These are phyloP conservation scores for Solanum microdontum DNA, from an alignment of 257 asterid genomes.

Conservation along the genomic window DNA sequence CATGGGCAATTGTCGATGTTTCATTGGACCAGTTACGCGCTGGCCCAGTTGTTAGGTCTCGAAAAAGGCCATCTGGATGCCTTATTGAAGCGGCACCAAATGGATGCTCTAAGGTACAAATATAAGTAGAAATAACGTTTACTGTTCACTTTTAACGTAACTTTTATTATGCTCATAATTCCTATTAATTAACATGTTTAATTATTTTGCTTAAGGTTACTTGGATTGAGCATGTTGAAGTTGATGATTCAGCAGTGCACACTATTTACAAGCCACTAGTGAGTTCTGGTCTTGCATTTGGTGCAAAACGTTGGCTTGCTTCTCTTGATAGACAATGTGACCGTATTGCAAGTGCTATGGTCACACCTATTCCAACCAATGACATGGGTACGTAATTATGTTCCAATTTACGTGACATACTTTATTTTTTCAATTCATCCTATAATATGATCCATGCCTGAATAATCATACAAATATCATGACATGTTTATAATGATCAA, in stretches of 20 bases:
- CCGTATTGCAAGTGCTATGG: constrained; percentile 16
- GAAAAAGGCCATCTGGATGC: constrained; percentile 59
- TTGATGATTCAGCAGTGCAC: constrained; percentile 14
- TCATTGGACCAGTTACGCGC: constrained; percentile 21
- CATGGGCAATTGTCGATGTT: constrained; percentile 51
- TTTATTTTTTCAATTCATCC: not conserved
- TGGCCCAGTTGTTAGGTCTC: not conserved
- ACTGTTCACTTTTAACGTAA: not conserved
- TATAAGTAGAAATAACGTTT: not conserved
- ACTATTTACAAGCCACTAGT: constrained; percentile 39
- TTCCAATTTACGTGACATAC: not conserved
- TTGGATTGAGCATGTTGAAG: constrained; percentile 62
- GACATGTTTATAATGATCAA: not conserved
- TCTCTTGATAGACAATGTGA: constrained; percentile 33
- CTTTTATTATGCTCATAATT: not conserved
- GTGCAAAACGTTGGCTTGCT: constrained; percentile 49
- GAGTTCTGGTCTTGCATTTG: constrained; percentile 40
- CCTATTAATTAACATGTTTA: not conserved
- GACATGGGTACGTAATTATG: constrained; percentile 3
- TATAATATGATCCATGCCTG: not conserved
- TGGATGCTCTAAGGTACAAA: constrained; percentile 38
- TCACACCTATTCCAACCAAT: not conserved
- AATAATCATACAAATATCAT: not conserved
- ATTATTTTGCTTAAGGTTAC: constrained; percentile 14
- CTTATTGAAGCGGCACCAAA: constrained; percentile 30